Evolutionary conservation across 2,329 filamentous ascomycete genomes (phyloP).

Genomic region (Cladosporium phlei): DNA sequence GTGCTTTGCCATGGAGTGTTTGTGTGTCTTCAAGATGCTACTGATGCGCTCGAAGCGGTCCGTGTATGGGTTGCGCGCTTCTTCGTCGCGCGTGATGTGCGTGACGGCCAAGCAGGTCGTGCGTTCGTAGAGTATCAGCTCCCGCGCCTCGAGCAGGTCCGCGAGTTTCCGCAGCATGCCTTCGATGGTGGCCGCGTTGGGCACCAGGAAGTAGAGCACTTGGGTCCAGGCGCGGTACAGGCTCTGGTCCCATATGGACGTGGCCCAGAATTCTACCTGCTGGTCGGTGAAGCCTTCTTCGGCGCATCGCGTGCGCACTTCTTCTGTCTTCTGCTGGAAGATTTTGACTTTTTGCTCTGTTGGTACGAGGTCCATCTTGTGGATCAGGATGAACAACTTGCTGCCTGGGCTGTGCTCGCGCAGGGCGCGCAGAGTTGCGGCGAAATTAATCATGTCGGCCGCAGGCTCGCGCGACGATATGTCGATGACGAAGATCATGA

Average conservation of each 20-base stretch:
- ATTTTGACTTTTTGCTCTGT: constrained; percentile 71
- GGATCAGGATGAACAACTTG: constrained; percentile 88
- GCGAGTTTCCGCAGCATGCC: constrained; percentile 77
- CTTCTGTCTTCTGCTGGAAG: constrained; percentile 75
- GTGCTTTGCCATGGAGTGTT: constrained; percentile 70
- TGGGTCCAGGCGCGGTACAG: constrained; percentile 97
- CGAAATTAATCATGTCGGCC: constrained; percentile 87
- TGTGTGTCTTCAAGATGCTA: constrained; percentile 98
- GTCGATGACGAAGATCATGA: constrained; percentile 98
- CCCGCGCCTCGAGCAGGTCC: constrained; percentile 82
- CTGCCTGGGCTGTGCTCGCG: constrained; percentile 76
- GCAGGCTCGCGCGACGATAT: constrained; percentile 94
- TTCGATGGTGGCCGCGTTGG: constrained; percentile 85
- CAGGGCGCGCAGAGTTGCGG: constrained; percentile 81
- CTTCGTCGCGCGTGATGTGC: constrained; percentile 72
- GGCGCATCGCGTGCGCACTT: constrained; percentile 68
- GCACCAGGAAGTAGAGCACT: constrained; percentile 97
- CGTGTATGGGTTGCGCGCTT: constrained; percentile 73
- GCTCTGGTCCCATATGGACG: constrained; percentile 97
- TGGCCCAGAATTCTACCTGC: constrained; percentile 78
- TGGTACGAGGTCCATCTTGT: constrained; percentile 98
- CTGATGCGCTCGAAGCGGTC: constrained; percentile 93
- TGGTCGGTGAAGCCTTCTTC: constrained; percentile 53
- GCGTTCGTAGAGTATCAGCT: constrained; percentile 90
- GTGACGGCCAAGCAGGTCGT: constrained; percentile 97